Evolutionary conservation across 495 filamentous ascomycete species (phyloP), one percentile per base, ranked within the genome.

Genomic region (Lasiosphaeris hirsuta): DNA sequence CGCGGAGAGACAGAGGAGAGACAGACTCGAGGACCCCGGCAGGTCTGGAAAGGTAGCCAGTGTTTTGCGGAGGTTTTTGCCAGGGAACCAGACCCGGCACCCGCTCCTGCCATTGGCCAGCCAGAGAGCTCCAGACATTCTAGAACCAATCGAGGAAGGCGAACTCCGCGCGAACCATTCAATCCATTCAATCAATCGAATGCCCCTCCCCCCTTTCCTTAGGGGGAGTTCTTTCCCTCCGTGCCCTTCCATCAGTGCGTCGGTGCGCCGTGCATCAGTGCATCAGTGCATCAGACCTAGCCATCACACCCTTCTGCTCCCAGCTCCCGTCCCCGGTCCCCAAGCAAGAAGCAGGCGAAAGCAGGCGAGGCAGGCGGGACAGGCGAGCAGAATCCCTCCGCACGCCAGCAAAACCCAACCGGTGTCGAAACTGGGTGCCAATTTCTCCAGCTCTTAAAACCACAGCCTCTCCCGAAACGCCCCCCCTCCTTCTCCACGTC

Each of bases 141-240:
- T 55, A 55, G 53, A 55, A 55, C 53, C 37, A 55, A 55, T 55
- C 37, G 41, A 55, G 42, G 42, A 55, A 46, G 53, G 43, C 41
- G 42, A 37, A 18, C 10, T 46, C 15, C 19, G 49, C 15, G 37
- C 10, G 6, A 30, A 33, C 48, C 15, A 10, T 17, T 38, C 15
- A 18, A 37, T 17, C 48, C 2, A 30, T 30, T 30, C 23, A 30
- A 30, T 30, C 23, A 30, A 30, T 30, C 23, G 23, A 30, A 30
- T 30, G 23, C 23, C 23, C 23, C 23, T 5, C 23, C 23, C 23
- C 23, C n/a, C n/a, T n/a, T n/a, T n/a, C n/a, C n/a, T n/a, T n/a
- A n/a, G n/a, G n/a, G n/a, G n/a, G n/a, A n/a, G n/a, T 30, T 30
- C 23, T 5, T 30, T 30, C 23, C 5, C 35, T 41, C 36, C 8